Conservation (phyloP, 805 yeast genomes). For the Starmerella stellata region DNA sequence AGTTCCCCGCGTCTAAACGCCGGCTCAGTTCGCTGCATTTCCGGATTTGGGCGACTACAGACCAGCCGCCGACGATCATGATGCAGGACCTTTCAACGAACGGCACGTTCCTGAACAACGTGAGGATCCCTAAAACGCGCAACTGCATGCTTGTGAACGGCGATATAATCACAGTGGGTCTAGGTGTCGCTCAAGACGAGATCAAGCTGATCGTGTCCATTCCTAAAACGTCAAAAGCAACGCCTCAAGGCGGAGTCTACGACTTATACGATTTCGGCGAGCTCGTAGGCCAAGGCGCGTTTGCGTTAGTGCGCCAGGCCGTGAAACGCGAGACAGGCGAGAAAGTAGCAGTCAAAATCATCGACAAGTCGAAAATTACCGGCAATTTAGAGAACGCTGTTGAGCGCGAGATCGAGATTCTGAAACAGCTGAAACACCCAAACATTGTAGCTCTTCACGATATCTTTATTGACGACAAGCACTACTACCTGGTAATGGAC, state of each 20-base stretch:
- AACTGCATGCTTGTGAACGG: constrained; percentile 77
- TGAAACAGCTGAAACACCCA: constrained; percentile 62
- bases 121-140: constrained; percentile 51
- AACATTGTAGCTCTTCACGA: constrained; percentile 69
- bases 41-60: constrained; percentile 47
- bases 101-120: constrained; percentile 75
- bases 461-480: constrained; percentile 65
- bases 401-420: constrained; percentile 49
- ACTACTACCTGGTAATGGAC: constrained; percentile 84
- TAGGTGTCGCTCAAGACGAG: constrained; percentile 60
- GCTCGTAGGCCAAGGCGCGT: constrained; percentile 93
- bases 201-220: constrained; percentile 29
- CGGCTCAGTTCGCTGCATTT: constrained; percentile 61
- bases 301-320: constrained; percentile 86
- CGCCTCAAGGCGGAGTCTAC: constrained; percentile 34
- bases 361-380: constrained; percentile 58
- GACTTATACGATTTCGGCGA: constrained; percentile 66
- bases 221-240: constrained; percentile 21
- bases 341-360: constrained; percentile 79
- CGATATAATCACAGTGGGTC: constrained; percentile 80
- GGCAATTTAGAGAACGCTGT: constrained; percentile 68
- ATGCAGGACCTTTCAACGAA: constrained; percentile 69
- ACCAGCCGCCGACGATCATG: constrained; percentile 31
- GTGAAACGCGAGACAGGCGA: constrained; percentile 71
- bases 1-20: constrained; percentile 36